Evolutionary conservation across 2,329 filamentous ascomycete genomes (phyloP).

Genomic region (Alternaria sp.): DNA sequence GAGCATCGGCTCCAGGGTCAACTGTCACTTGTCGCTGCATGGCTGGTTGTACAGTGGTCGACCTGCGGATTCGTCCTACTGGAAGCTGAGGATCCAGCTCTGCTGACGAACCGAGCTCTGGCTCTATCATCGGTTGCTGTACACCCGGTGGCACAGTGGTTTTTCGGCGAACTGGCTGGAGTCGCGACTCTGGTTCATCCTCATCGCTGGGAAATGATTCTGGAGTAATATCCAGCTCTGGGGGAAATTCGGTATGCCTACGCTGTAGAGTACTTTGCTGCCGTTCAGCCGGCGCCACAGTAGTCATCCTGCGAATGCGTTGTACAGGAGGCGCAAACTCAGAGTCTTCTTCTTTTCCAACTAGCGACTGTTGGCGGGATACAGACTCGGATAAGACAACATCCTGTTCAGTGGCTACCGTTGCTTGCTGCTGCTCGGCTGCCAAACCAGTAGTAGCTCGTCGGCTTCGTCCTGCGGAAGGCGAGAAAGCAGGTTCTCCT

Average conservation of each 20-base stretch:
- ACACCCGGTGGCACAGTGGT: not conserved
- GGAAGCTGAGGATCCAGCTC: not conserved
- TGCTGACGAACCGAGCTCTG: not conserved
- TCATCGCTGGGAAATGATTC: not conserved
- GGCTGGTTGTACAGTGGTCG: not conserved
- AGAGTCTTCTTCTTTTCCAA: not conserved
- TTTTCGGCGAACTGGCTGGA: not conserved
- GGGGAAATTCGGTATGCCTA: fast-evolving
- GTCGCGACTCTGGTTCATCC: not conserved
- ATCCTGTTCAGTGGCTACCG: not conserved
- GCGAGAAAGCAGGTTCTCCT: not conserved
- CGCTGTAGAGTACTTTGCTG: not conserved
- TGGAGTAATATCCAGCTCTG: not conserved
- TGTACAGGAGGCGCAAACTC: not conserved
- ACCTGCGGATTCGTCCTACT: not conserved
- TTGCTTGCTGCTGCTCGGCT: not conserved
- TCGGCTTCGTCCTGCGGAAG: not conserved
- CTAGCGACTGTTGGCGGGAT: not conserved
- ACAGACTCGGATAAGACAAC: not conserved
- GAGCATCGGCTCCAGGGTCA: not conserved
- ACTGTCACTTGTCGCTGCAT: not conserved
- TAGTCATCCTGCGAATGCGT: not conserved
- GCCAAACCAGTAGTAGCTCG: not conserved
- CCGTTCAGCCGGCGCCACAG: not conserved
- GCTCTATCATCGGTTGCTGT: not conserved